These are phyloP conservation scores for Saccharomycopsis sp. DNA, from an alignment of 805 yeast genomes.

Conservation along the genomic window DNA sequence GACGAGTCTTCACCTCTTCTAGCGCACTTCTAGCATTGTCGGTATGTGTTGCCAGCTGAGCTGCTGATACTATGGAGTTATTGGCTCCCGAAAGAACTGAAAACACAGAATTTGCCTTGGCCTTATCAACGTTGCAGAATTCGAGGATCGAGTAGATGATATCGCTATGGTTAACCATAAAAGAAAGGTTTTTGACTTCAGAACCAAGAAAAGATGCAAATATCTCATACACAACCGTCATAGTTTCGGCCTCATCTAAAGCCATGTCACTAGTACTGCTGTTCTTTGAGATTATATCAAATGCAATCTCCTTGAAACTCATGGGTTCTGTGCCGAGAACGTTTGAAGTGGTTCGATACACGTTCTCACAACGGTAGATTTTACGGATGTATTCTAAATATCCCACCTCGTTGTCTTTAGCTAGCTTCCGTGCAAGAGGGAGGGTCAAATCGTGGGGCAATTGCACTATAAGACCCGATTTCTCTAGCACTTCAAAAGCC, in stretches of 20 bases:
- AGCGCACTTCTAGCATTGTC: neutral
- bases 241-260: slow-evolving; percentile 79
- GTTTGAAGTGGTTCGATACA: slow-evolving; percentile 60
- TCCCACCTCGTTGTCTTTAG: slow-evolving; percentile 48
- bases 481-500: slow-evolving; percentile 76
- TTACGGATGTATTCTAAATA: slow-evolving; percentile 39
- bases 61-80: slow-evolving; percentile 54
- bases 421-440: slow-evolving; percentile 82
- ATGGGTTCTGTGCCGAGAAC: slow-evolving; percentile 64
- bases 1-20: slow-evolving; percentile 48
- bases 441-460: slow-evolving; percentile 84
- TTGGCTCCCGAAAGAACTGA: slow-evolving; percentile 59
- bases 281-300: slow-evolving; percentile 66
- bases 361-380: slow-evolving; percentile 70
- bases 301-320: slow-evolving; percentile 75
- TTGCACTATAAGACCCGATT: slow-evolving; percentile 81
- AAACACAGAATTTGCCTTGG: slow-evolving; percentile 66
- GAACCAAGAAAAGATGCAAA: slow-evolving; percentile 61
- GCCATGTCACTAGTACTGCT: slow-evolving; percentile 34
- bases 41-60: slow-evolving; percentile 20
- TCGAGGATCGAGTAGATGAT: slow-evolving; percentile 70
- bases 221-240: slow-evolving; percentile 76
- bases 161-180: slow-evolving; percentile 76
- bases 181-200: slow-evolving; percentile 44
- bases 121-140: slow-evolving; percentile 73